phyloP scores from a whole-genome alignment of 1,284 basidiomycete species.

The Rhodotorula sp. region DNA sequence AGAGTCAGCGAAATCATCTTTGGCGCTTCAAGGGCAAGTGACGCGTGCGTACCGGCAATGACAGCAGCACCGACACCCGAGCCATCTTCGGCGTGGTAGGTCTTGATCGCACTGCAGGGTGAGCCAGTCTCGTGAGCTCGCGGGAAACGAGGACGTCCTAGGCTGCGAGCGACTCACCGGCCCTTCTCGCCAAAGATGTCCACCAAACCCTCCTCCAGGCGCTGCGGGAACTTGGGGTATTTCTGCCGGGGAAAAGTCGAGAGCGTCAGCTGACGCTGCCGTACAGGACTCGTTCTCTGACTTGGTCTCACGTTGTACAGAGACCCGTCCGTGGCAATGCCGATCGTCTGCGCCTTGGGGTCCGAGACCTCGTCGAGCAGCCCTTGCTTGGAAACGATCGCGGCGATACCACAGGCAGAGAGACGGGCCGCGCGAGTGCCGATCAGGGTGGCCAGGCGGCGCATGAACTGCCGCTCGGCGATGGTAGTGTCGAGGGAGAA shows the following conservation, averaged over 20 bases:
- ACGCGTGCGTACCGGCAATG: conserved; percentile 69
- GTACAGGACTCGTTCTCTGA: not conserved
- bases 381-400: conserved; percentile 87
- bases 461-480: conserved; percentile 92
- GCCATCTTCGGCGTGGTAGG: conserved; percentile 90
- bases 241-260: conserved; percentile 60
- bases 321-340: conserved; percentile 86
- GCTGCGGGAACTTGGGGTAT: conserved; percentile 88
- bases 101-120: conserved; percentile 62
- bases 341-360: conserved; percentile 53
- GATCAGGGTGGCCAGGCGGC: conserved; percentile 59
- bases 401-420: conserved; percentile 88
- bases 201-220: conserved; percentile 79
- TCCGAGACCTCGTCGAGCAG: conserved; percentile 74
- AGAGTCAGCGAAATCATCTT: too few species aligned
- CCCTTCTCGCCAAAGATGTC: conserved; percentile 95
- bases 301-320: conserved; percentile 74
- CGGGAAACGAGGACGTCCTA: not conserved
- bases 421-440: conserved; percentile 76
- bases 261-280: not conserved
- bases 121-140: not conserved
- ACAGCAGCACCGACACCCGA: conserved; percentile 94
- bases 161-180: not conserved
- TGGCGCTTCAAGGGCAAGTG: too few species aligned
- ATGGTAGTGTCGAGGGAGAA: conserved; percentile 83